Base-by-base conservation (phyloP, 352 stramenopile species). In the Phytophthora tentaculata region DNA sequence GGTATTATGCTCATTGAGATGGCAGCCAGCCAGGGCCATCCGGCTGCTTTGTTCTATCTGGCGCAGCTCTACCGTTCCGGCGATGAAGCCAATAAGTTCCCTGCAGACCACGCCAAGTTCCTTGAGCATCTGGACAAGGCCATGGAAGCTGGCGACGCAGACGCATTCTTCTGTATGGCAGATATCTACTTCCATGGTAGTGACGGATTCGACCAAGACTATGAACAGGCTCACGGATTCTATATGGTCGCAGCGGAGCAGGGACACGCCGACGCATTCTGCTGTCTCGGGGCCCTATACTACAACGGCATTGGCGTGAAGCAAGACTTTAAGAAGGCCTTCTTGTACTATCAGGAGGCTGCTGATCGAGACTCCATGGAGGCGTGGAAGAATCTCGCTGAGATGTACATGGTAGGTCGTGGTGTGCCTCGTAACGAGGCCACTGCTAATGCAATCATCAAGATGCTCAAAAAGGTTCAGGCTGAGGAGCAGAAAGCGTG, bases 21-120 rank as follows among this genome's bases (percentile, higher is more conserved):
- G 63, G 88, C 87, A 13, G 88, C 81, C 4, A 80, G 78, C 22
- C 83, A 84, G 43, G 81, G 71, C n/a, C 88, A 97, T 64, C 79
- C 74, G 8, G 83, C 86, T 13, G 87, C 90, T 60, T 72, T 87
- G 20, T 95, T 84, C 60, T 97, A 96, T 59, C 69, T 97, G 14
- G 87, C 88, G 26, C 87, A 95, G 79, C 77, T 97, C n/a, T 94
- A 96, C 64, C 84, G 84, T 52, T 95, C 82, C n/a, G 88, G 87
- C 2, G 86, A 94, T 41, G 72, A 86, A 9, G 61, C 61, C 14
- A 69, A 81, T 55, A 59, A 71, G 13, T 73, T 95, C n/a, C 37
- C 64, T 19, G 53, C 81, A 2, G 74, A 95, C 57, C 72, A 55
- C 8, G 29, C 77, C 19, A 86, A 84, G 67, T 95, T 94, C 58